Base-by-base conservation (phyloP, 2,329 filamentous ascomycete genomes). In the Cytospora leucostoma region DNA sequence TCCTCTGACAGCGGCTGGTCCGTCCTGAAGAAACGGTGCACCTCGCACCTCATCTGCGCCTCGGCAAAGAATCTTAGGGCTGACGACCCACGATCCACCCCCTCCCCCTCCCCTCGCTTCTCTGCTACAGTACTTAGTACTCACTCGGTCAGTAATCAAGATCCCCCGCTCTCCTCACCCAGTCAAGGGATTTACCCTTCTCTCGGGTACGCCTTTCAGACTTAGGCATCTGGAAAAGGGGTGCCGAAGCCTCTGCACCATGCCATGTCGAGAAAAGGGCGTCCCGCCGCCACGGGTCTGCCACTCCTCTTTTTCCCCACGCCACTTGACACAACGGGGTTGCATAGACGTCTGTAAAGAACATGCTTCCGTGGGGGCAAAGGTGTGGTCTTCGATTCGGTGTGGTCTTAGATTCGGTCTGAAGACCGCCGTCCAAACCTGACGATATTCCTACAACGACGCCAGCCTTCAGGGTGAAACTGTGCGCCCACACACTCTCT, bases 1-100 rank as follows among this genome's bases (percentile, higher is more conserved):
- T 50, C 2, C 27, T 32, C 37, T 49, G 50, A 13, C 35, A 54
- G 32, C 32, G 50, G 21, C 58, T 61, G 38, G n/a, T 33, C 44
- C 56, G 21, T 38, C 32, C 15, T 7, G 17, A 21, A 51, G 32
- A 61, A 55, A 61, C 58, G 58, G 58, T 49, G 58, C 12, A 59
- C 47, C 44, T 49, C 7, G 13, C 37, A 17, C 38, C 38, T 61
- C 58, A 52, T 52, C 34, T 32, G 49, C 58, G 37, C 27, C 51
- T 55, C 58, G 58, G 58, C 58, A 61, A 55, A 44, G 51, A 44
- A n/a, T 35, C 51, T 55, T 61, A 61, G 58, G 58, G 58, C 58
- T 61, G 58, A 61, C 58, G 58, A 61, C 58, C 51, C 44, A 38
- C 53, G 47, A 33, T 55, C 51, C 51, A 61, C 50, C 15, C 11